Percentiles rank a stretch among this genome's conserved stretches.
These are phyloP conservation scores for Closterium sp. DNA, from an alignment of 139 green algal species.

Conservation along the genomic window DNA sequence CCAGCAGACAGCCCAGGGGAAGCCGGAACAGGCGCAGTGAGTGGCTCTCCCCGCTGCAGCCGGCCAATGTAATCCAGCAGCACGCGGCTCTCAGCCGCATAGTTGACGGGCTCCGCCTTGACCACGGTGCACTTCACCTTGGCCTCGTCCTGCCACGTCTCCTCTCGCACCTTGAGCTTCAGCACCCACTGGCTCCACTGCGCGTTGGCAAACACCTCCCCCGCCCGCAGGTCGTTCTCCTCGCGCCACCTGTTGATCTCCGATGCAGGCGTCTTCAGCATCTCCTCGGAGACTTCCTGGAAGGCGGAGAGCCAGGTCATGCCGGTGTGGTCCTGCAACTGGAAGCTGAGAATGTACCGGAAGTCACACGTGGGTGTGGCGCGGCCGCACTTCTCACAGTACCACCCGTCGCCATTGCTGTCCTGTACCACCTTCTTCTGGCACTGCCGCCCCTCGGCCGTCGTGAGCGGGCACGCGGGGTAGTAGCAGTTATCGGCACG, in stretches of 20 bases:
- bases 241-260: conserved; percentile 28
- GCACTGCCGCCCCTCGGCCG: conserved; percentile 62
- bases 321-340: conserved; percentile 64
- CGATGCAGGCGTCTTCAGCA: conserved; percentile 22
- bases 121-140: conserved; percentile 69
- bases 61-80: conserved; percentile 49
- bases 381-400: conserved; percentile 48
- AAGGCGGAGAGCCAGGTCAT: conserved; percentile 64
- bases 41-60: conserved; percentile 42
- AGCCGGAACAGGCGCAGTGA: conserved; percentile 9
- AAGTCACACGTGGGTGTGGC: conserved; percentile 13
- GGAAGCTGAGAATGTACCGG: conserved; percentile 49
- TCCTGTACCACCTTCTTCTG: conserved; percentile 79
- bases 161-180: conserved; percentile 74
- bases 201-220: conserved; percentile 29
- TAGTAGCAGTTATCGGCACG: conserved; percentile 71
- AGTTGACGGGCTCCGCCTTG: conserved; percentile 46
- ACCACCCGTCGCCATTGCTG: conserved; percentile 29
- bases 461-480: conserved; percentile 61
- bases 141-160: conserved; percentile 87
- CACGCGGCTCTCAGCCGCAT: conserved; percentile 34
- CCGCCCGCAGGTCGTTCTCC: neutral
- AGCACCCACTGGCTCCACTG: conserved; percentile 62
- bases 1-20: neutral
- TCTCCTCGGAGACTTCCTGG: conserved; percentile 32